phyloP scores from a whole-genome alignment of 2,329 filamentous ascomycete genomes.

The Drechslerella coelobrocha region DNA sequence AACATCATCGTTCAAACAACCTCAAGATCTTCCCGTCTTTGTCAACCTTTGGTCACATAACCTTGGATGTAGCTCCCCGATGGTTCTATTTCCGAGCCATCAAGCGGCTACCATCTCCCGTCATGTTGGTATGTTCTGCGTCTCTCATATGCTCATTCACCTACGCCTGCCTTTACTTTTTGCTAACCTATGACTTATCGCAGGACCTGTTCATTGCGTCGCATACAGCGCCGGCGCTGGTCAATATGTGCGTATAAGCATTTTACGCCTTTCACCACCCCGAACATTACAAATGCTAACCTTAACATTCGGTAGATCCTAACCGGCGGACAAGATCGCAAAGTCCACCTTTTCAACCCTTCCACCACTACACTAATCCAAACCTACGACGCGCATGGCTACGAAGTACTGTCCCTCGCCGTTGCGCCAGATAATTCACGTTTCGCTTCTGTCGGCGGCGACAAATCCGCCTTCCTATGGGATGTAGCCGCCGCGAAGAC shows the following conservation, averaged over 20 bases:
- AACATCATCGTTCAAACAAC: neutral
- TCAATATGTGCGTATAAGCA: constrained; percentile 52
- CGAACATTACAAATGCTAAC: neutral
- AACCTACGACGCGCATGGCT: constrained; percentile 86
- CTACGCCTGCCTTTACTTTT: neutral
- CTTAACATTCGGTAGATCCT: constrained; percentile 42
- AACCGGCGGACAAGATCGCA: constrained; percentile 55
- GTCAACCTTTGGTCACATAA: constrained; percentile 11
- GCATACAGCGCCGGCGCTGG: constrained; percentile 54
- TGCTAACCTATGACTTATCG: constrained; percentile 1
- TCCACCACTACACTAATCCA: constrained; percentile 71
- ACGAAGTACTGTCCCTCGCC: constrained; percentile 83
- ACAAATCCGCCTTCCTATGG: constrained; percentile 91
- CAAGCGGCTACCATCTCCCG: constrained; percentile 52
- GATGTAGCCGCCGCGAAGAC: constrained; percentile 84
- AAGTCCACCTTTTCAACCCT: constrained; percentile 58
- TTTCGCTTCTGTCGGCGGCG: constrained; percentile 87
- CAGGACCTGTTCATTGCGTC: constrained; percentile 55
- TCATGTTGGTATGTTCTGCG: constrained; percentile 52
- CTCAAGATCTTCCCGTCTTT: neutral
- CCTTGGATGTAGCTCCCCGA: constrained; percentile 21
- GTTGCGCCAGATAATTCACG: constrained; percentile 78
- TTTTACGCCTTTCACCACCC: constrained; percentile 8
- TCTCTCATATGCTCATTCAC: neutral
- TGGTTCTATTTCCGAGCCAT: constrained; percentile 54